phyloP scores from a whole-genome alignment of 2,329 filamentous ascomycete genomes.

The Pseudocercospora crystallina region DNA sequence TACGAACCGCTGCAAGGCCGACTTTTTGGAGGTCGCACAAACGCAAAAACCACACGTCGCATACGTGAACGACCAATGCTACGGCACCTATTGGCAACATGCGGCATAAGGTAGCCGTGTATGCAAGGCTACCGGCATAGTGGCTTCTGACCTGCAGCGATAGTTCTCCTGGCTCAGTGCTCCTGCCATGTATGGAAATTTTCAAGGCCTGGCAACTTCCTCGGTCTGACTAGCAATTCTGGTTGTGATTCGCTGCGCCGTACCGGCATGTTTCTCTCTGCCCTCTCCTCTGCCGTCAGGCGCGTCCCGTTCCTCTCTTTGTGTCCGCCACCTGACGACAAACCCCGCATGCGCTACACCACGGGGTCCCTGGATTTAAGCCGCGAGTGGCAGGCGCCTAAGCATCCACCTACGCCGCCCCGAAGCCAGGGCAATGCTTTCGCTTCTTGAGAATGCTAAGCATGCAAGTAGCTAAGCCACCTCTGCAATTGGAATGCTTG shows the following conservation, averaged over 20 bases:
- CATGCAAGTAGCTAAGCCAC: not conserved
- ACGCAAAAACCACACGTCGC: not conserved
- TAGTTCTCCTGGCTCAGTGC: too few species aligned
- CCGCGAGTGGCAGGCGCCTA: slow-evolving; percentile 3
- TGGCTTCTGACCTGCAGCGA: too few species aligned
- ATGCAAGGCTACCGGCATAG: not conserved
- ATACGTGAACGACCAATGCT: not conserved
- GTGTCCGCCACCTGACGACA: not conserved
- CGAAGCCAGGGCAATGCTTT: slow-evolving; percentile 7
- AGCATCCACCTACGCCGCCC: not conserved
- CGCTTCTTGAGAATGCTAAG: slow-evolving; percentile 1
- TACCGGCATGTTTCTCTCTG: too few species aligned
- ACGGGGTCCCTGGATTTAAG: slow-evolving; percentile 21
- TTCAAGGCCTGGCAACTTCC: too few species aligned
- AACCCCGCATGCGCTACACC: slow-evolving; percentile 21
- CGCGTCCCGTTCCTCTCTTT: not conserved
- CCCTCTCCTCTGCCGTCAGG: not conserved
- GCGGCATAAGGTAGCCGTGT: not conserved
- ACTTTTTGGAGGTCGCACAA: not conserved
- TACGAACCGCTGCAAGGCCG: too few species aligned
- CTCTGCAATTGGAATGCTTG: not conserved
- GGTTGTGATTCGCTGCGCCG: too few species aligned
- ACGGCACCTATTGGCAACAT: not conserved
- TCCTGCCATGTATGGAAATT: too few species aligned
- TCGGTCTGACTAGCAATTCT: too few species aligned